Percentiles rank a stretch among this genome's conserved stretches.
phyloP scores from a whole-genome alignment of 805 yeast species.

The Metschnikowia bowlesiae region DNA sequence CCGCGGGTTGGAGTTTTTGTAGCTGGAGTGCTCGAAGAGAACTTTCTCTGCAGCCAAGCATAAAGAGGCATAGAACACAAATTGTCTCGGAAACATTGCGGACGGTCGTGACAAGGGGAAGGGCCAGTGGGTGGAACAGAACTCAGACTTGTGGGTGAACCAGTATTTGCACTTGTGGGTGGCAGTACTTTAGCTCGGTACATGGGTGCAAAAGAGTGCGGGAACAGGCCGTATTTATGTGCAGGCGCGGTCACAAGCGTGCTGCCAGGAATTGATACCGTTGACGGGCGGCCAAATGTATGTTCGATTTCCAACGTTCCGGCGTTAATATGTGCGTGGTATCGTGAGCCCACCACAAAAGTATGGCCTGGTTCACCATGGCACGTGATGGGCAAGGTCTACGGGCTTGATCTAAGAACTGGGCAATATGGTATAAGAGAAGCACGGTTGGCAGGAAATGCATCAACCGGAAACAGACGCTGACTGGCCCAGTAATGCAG shows the following conservation, averaged over 20 bases:
- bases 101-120: neutral
- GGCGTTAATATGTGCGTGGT: neutral
- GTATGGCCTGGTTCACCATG: too few species aligned
- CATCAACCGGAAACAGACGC: too few species aligned
- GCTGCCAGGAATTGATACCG: too few species aligned
- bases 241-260: neutral
- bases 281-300: too few species aligned
- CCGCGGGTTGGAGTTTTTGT: constrained; percentile 45
- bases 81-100: neutral
- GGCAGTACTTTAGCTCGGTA: too few species aligned
- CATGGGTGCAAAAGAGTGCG: constrained; percentile 4
- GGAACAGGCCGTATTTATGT: neutral
- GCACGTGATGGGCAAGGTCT: too few species aligned
- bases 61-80: neutral
- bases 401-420: too few species aligned
- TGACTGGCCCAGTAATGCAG: too few species aligned
- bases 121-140: neutral
- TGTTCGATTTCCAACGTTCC: too few species aligned
- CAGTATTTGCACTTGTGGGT: neutral
- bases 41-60: constrained; percentile 6
- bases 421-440: too few species aligned
- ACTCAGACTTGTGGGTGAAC: too few species aligned
- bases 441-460: too few species aligned
- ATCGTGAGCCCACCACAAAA: neutral
- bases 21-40: constrained; percentile 33